Conservation (phyloP, 164 flowering plant species). For the Saururus chinensis region DNA sequence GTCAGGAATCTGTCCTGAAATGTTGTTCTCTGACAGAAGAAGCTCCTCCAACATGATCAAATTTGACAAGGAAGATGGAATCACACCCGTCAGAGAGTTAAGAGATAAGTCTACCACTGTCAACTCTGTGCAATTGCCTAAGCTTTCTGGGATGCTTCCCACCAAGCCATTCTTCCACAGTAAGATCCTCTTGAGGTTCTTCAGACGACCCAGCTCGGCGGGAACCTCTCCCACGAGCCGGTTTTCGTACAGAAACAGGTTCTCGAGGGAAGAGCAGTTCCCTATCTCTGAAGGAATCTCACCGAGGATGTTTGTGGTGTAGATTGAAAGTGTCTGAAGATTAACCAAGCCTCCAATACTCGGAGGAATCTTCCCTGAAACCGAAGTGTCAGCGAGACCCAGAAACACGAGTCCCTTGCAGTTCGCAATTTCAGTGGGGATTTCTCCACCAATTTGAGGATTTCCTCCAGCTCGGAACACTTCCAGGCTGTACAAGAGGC, state of each 20-base stretch:
- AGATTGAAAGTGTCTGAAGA: conserved; percentile 38
- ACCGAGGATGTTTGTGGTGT: conserved; percentile 45
- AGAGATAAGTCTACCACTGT: conserved; percentile 41
- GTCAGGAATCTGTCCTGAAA: conserved; percentile 38
- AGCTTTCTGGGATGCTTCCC: conserved; percentile 32
- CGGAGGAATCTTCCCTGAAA: conserved; percentile 44
- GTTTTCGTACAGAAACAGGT: conserved; percentile 42
- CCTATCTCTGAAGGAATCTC: conserved; percentile 43
- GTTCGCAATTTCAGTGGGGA: conserved; percentile 38
- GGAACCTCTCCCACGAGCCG: conserved; percentile 41
- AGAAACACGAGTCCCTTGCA: conserved; percentile 28
- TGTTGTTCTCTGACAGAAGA: conserved; percentile 31
- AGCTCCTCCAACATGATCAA: conserved; percentile 35
- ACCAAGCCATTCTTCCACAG: conserved; percentile 45
- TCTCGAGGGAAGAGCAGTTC: conserved; percentile 35
- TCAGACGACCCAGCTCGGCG: conserved; percentile 21
- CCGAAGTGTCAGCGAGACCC: conserved; percentile 50
- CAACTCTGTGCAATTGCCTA: conserved; percentile 32
- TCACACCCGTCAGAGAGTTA: conserved; percentile 35
- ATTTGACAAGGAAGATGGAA: conserved; percentile 26
- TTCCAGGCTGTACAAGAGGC: conserved; percentile 25
- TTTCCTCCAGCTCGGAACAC: conserved; percentile 52
- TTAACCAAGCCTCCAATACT: conserved; percentile 36
- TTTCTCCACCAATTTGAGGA: conserved; percentile 32
- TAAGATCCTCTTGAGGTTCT: conserved; percentile 31